Conservation (phyloP, 257 asterid genomes). For the Solanum megistacrolobum region DNA sequence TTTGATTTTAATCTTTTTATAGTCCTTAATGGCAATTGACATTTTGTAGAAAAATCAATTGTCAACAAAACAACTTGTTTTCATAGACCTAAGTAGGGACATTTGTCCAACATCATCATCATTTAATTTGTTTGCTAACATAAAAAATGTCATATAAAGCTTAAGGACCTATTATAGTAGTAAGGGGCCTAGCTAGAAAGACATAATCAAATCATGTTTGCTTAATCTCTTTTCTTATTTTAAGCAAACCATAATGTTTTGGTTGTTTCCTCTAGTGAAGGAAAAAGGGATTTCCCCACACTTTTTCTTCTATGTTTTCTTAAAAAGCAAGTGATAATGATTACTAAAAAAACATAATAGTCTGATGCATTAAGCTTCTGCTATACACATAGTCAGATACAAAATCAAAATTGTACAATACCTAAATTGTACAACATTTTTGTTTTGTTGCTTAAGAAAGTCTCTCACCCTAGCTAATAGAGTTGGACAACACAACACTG, state of each 20-base stretch:
- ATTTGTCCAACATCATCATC: constrained; percentile 17
- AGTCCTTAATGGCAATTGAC: neutral
- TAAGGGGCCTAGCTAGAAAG: constrained; percentile 3
- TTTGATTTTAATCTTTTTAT: neutral
- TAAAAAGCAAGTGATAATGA: neutral
- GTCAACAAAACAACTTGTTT: neutral
- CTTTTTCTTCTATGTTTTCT: neutral
- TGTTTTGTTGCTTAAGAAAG: neutral
- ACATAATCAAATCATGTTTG: constrained; percentile 13
- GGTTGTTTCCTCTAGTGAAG: neutral
- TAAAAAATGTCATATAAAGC: constrained; percentile 12
- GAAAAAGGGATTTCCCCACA: neutral
- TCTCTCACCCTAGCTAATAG: neutral
- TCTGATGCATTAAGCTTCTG: fast-evolving
- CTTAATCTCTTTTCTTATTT: neutral
- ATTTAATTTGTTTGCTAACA: constrained; percentile 23
- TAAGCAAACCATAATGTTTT: neutral
- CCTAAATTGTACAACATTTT: neutral
- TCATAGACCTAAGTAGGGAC: neutral
- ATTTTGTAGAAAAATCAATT: neutral
- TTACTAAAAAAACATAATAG: neutral
- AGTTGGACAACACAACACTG: constrained; percentile 37
- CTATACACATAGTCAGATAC: fast-evolving
- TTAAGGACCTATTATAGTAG: neutral
- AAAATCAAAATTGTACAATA: neutral